Base-by-base conservation (phyloP, 2,329 filamentous ascomycete species). In the Penicillium sp. region DNA sequence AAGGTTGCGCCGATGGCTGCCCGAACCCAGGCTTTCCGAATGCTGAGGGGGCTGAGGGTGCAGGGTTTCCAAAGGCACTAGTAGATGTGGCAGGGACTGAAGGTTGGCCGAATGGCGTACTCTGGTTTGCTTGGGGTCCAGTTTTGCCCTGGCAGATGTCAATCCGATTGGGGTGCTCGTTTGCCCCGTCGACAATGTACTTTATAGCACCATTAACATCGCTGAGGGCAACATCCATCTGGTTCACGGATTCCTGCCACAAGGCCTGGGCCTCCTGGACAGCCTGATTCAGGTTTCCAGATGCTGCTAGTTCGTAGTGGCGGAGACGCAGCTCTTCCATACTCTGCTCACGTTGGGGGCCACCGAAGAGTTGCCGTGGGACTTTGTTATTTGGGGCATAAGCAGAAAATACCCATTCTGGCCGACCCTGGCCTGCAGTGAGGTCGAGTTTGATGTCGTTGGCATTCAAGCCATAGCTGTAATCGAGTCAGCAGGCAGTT, bases 361-460 rank as follows among this genome's bases (percentile, higher is more conserved):
- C 91, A 46, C 90, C 90, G 63, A 96, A 92, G 1, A 96, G 79
- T 71, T 96, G 90, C 16, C 84, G 83, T 0, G 92, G 92, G 1
- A 88, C 84, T 61, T 91, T 83, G 63, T 78, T 81, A 4, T 87
- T 88, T 0, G 92, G 91, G 0, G 86, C 89, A 70, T 96, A 97
- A 20, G 87, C 81, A 1, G 92, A 96, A 22, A 96, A 80, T 4
- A 94, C 86, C 88, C 92, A 97, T 77, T 83, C 75, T 16, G 92
- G 92, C 8, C 81, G 80, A 54, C 94, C 89, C 20, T 79, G 77
- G 5, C 71, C 71, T 20, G 61, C 56, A 0, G 79, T 82, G 41
- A 95, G 77, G 65, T 95, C 90, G 47, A 74, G 73, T 54, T 80
- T 79, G 61, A 95, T 86, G 2, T 73, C 74, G 0, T 82, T 81